Evolutionary conservation across 2,329 filamentous ascomycete genomes (phyloP).

Genomic region (Penicillium occitanis): DNA sequence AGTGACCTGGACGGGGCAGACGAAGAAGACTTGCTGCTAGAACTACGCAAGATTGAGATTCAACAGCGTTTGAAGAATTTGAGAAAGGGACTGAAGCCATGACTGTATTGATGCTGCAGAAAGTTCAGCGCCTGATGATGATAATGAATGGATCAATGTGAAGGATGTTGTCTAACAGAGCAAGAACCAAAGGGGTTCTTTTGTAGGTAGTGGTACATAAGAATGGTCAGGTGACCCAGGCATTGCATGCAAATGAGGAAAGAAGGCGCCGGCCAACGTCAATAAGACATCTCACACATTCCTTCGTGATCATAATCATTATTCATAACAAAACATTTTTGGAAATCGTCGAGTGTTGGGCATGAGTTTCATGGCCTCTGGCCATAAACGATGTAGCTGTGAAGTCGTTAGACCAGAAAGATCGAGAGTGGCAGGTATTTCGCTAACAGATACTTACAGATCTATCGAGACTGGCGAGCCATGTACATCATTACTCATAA

Average conservation of each 20-base stretch:
- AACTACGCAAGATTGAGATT: slow-evolving; percentile 38
- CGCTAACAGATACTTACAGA: slow-evolving; percentile 9
- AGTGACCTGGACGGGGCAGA: slow-evolving; percentile 35
- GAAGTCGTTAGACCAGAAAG: background rate
- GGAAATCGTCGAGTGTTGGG: background rate
- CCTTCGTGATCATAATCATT: slow-evolving; percentile 9
- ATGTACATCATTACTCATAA: background rate
- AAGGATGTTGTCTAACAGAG: background rate
- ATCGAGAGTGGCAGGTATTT: background rate
- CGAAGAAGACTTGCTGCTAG: slow-evolving; percentile 38
- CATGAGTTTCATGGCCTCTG: slow-evolving; percentile 18
- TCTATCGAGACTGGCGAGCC: background rate
- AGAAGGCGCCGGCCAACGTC: background rate
- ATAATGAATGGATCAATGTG: background rate
- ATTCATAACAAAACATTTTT: background rate
- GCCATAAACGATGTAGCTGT: slow-evolving; percentile 22
- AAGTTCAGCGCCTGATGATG: background rate
- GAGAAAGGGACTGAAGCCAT: slow-evolving; percentile 18
- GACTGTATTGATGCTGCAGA: background rate
- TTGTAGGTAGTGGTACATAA: background rate
- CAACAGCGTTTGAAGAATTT: slow-evolving; percentile 36
- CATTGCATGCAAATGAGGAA: slow-evolving; percentile 1
- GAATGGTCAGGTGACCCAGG: background rate
- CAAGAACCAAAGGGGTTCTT: background rate
- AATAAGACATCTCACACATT: background rate